Evolutionary conservation across 495 filamentous ascomycete species (phyloP).

Genomic region (Peziza echinospora): DNA sequence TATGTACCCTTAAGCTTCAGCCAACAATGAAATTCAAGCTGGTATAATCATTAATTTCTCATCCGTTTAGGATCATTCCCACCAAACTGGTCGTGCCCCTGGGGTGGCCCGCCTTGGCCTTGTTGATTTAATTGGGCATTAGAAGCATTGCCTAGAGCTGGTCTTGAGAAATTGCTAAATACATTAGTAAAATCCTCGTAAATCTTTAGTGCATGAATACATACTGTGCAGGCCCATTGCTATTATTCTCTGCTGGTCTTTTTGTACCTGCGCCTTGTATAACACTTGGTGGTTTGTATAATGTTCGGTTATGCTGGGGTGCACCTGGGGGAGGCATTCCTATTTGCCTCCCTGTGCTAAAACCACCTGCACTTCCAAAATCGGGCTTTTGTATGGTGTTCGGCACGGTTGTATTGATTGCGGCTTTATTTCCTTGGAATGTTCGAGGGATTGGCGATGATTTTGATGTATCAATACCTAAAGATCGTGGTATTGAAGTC

Average conservation of each 20-base stretch:
- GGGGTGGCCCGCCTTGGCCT: slow-evolving; percentile 6
- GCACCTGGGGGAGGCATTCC: slow-evolving; percentile 15
- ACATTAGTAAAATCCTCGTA: too few relatives aligned
- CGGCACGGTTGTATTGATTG: too few relatives aligned
- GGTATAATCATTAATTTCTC: too few relatives aligned
- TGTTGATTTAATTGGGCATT: slow-evolving; percentile 12
- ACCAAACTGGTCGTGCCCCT: background rate
- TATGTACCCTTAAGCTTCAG: too few relatives aligned
- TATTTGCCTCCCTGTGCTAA: slow-evolving; percentile 19
- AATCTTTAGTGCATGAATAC: too few relatives aligned
- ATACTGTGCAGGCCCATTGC: background rate
- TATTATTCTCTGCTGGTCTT: slow-evolving; percentile 1
- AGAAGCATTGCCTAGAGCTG: too few relatives aligned
- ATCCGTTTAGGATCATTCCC: background rate
- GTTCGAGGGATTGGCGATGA: slow-evolving; percentile 17
- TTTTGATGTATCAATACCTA: slow-evolving; percentile 18
- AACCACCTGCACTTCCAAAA: slow-evolving; percentile 6
- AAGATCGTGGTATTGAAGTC: slow-evolving; percentile 16
- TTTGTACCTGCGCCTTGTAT: background rate
- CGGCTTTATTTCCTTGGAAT: slow-evolving; percentile 4
- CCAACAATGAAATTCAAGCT: too few relatives aligned
- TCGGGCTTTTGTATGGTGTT: slow-evolving; percentile 7
- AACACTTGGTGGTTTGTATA: slow-evolving; percentile 8
- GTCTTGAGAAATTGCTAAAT: too few relatives aligned
- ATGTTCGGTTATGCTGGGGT: slow-evolving; percentile 12